Percentiles rank a stretch among this genome's conserved stretches.
Evolutionary conservation across 2,329 filamentous ascomycete species (phyloP).

Genomic region (Phialophora chinensis): DNA sequence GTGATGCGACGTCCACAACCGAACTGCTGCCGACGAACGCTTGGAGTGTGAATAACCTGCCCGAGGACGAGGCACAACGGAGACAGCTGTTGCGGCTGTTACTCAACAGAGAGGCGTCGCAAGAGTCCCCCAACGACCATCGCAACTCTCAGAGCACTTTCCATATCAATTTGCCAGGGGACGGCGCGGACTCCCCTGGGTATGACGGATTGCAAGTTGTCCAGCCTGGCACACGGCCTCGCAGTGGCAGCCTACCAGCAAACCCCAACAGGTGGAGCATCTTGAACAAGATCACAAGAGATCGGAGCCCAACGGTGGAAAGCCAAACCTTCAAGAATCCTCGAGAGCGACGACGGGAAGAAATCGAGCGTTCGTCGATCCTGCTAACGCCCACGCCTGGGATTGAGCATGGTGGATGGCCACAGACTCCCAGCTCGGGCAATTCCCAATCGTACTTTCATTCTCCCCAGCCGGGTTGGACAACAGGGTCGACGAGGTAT

Average conservation of each 20-base stretch:
- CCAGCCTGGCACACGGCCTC: conserved; percentile 21
- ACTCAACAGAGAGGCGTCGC: conserved; percentile 41
- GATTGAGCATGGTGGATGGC: conserved; percentile 19
- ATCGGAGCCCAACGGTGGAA: conserved; percentile 30
- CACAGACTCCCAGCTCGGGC: conserved; percentile 19
- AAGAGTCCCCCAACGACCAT: conserved; percentile 40
- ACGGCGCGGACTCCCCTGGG: conserved; percentile 13
- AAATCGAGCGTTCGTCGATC: conserved; percentile 36
- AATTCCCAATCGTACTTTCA: conserved; percentile 15
- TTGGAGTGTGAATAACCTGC: conserved; percentile 23
- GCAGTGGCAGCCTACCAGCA: conserved; percentile 34
- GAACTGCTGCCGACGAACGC: conserved; percentile 29
- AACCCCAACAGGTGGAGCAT: conserved; percentile 31
- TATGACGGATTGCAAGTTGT: conserved; percentile 21
- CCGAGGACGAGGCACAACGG: conserved; percentile 49
- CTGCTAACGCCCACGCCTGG: conserved; percentile 26
- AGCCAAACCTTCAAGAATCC: conserved; percentile 30
- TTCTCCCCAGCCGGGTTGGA: conserved; percentile 7
- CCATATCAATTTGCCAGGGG: conserved; percentile 41
- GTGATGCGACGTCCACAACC: conserved; percentile 32
- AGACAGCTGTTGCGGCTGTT: conserved; percentile 47
- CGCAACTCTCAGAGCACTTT: conserved; percentile 42
- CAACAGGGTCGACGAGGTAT: conserved; percentile 27
- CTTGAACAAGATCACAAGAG: conserved; percentile 23
- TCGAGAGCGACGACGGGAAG: conserved; percentile 36